phyloP scores from a whole-genome alignment of 2,329 filamentous ascomycete genomes.

The Phyllosticta paracitricarpa region DNA sequence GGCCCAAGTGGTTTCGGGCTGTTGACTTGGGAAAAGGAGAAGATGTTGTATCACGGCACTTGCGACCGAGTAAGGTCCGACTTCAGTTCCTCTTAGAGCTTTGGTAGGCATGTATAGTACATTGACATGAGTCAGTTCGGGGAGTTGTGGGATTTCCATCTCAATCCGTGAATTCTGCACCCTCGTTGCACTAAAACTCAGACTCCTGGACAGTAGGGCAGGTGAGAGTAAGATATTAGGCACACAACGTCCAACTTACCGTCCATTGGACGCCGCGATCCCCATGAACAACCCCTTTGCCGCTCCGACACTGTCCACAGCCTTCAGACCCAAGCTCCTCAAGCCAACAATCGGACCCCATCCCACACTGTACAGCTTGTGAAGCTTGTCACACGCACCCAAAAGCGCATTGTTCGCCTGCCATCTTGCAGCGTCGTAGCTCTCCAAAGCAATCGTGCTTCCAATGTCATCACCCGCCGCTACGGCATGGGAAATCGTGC shows the following conservation, averaged over 20 bases:
- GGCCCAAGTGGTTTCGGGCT: too few species aligned
- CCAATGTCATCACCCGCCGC: constrained; percentile 82
- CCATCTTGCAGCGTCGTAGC: constrained; percentile 74
- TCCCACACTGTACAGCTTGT: constrained; percentile 80
- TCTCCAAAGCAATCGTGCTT: constrained; percentile 63
- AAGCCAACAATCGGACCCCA: constrained; percentile 71
- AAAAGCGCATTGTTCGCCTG: constrained; percentile 67
- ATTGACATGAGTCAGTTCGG: too few species aligned
- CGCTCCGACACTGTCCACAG: constrained; percentile 63
- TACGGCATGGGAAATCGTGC: constrained; percentile 66
- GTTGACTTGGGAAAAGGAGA: too few species aligned
- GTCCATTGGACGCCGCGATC: constrained; percentile 38
- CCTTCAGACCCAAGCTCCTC: constrained; percentile 64
- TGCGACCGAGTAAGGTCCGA: too few species aligned
- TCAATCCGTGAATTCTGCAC: too few species aligned
- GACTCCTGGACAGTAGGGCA: too few species aligned
- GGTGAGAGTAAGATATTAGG: not conserved
- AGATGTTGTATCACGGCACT: too few species aligned
- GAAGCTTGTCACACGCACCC: constrained; percentile 77
- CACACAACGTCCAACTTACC: constrained; percentile 9
- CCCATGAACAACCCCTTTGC: constrained; percentile 84
- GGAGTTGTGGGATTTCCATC: too few species aligned
- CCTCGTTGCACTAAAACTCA: too few species aligned
- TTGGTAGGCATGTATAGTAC: too few species aligned
- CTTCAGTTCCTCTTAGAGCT: too few species aligned